phyloP scores from a whole-genome alignment of 805 yeast genomes.

The Candida maesae region DNA sequence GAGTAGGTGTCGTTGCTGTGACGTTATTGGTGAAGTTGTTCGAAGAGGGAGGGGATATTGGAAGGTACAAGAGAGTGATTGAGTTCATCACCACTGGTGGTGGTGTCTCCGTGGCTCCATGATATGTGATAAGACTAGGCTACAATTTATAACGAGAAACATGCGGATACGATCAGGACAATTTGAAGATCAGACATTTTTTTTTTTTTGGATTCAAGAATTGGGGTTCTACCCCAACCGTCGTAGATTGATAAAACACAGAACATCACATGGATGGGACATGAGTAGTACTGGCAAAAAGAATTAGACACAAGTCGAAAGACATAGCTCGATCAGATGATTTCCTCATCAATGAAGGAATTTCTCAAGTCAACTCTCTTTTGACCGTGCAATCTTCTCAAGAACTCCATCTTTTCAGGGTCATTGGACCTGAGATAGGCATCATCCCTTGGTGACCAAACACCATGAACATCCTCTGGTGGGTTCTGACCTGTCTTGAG shows the following conservation, averaged over 20 bases:
- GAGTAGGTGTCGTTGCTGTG: conserved; percentile 7
- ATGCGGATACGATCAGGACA: too few relatives aligned
- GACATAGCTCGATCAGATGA: not conserved
- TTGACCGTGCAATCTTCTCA: conserved; percentile 37
- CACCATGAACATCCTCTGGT: conserved; percentile 40
- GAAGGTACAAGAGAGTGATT: conserved; percentile 5
- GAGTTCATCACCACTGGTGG: conserved; percentile 10
- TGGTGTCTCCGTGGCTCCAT: too few relatives aligned
- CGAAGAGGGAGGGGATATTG: conserved; percentile 3
- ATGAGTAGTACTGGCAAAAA: too few relatives aligned
- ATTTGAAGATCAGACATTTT: too few relatives aligned
- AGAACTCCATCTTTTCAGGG: conserved; percentile 31
- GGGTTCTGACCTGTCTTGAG: conserved; percentile 39
- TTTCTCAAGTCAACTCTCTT: conserved; percentile 40
- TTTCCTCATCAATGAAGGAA: conserved; percentile 30
- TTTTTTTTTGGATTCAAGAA: too few relatives aligned
- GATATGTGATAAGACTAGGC: too few relatives aligned
- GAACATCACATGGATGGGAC: too few relatives aligned
- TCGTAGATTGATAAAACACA: too few relatives aligned
- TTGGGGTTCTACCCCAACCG: too few relatives aligned
- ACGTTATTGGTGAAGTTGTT: conserved; percentile 4
- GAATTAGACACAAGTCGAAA: too few relatives aligned
- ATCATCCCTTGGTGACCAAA: conserved; percentile 45
- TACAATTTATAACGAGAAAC: too few relatives aligned
- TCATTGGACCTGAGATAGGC: conserved; percentile 31